Conservation (phyloP, 1,139 yeast species). For the Candida sanyaensis region DNA sequence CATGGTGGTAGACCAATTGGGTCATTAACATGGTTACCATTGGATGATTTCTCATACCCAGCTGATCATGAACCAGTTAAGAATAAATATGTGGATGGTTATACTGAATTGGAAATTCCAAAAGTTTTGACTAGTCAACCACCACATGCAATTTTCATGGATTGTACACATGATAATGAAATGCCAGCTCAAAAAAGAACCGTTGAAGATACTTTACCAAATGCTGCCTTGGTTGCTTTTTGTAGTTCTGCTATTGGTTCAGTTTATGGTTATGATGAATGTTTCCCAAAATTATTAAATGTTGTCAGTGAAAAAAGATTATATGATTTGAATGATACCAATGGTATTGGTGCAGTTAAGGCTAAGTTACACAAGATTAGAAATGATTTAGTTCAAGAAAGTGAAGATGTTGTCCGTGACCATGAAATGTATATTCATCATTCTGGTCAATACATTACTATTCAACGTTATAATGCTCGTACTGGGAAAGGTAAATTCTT, state of each 20-base stretch:
- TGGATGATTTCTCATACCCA: slow-evolving; percentile 71
- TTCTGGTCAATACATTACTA: slow-evolving; percentile 88
- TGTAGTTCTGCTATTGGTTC: slow-evolving; percentile 96
- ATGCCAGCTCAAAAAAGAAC: slow-evolving; percentile 88
- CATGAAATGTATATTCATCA: slow-evolving; percentile 95
- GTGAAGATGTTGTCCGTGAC: slow-evolving; percentile 63
- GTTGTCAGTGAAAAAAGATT: slow-evolving; percentile 76
- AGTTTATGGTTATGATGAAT: slow-evolving; percentile 91
- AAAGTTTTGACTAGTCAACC: slow-evolving; percentile 62
- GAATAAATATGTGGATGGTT: slow-evolving; percentile 38
- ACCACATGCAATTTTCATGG: slow-evolving; percentile 96
- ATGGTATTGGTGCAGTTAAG: slow-evolving; percentile 79
- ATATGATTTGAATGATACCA: slow-evolving; percentile 52
- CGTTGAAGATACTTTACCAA: slow-evolving; percentile 90
- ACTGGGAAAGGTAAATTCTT: slow-evolving; percentile 90
- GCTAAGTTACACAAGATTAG: slow-evolving; percentile 59
- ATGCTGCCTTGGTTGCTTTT: slow-evolving; percentile 90
- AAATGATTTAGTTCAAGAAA: slow-evolving; percentile 61
- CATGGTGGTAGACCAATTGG: slow-evolving; percentile 98
- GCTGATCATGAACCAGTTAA: slow-evolving; percentile 43
- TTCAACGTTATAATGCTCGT: slow-evolving; percentile 80
- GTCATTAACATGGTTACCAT: slow-evolving; percentile 75
- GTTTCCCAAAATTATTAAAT: slow-evolving; percentile 78
- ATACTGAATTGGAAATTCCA: slow-evolving; percentile 62
- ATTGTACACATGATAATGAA: slow-evolving; percentile 95